Conservation (phyloP, 2,329 filamentous ascomycete species). For the Trichoderma guizhouense region DNA sequence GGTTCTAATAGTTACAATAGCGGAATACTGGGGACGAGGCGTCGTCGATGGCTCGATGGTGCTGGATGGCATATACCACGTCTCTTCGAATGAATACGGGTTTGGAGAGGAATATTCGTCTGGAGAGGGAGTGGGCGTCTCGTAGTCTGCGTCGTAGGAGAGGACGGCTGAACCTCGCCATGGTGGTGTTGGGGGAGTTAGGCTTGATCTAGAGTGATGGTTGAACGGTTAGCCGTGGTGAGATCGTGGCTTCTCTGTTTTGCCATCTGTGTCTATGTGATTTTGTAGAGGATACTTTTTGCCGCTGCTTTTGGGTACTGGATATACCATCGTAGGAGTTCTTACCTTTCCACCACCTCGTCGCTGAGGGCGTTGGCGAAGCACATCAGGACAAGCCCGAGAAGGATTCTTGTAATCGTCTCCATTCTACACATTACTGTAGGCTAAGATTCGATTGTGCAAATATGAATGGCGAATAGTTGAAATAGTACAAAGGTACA, state of each 20-base stretch:
- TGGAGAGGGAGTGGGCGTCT: neutral
- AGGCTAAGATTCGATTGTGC: neutral
- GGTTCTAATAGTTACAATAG: neutral
- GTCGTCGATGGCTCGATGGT: neutral
- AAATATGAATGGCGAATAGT: neutral
- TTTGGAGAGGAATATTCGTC: neutral
- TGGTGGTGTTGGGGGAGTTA: neutral
- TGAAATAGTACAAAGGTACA: neutral
- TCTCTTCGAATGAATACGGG: neutral
- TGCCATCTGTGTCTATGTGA: neutral
- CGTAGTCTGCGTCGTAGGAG: neutral
- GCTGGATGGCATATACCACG: neutral
- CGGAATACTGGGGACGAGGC: conserved; percentile 3
- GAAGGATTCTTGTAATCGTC: neutral
- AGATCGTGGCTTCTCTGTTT: neutral
- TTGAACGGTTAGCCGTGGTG: neutral
- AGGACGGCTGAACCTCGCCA: neutral
- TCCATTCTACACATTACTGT: neutral
- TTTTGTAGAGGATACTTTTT: neutral
- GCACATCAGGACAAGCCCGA: neutral
- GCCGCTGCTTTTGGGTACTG: neutral
- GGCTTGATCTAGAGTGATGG: neutral
- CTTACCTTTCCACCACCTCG: neutral
- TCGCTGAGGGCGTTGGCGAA: neutral
- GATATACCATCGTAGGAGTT: neutral